These are phyloP conservation scores for Acacia concinna DNA, from an alignment of 331 rosid genomes.

Conservation along the genomic window DNA sequence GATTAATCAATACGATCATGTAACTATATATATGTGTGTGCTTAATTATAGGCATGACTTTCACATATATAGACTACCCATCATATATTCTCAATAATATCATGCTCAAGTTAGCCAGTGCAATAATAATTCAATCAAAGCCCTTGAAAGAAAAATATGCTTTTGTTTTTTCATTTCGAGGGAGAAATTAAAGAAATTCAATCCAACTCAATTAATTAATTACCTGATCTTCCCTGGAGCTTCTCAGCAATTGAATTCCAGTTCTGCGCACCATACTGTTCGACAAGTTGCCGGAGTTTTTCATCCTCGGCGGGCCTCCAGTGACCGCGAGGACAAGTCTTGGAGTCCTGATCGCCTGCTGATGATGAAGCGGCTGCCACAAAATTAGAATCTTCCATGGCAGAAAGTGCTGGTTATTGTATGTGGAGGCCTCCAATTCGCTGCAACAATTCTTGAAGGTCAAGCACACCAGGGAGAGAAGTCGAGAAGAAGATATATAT, in stretches of 20 bases:
- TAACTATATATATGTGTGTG: neutral
- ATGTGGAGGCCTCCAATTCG: slow-evolving; percentile 26
- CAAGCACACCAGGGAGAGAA: slow-evolving; percentile 41
- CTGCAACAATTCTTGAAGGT: slow-evolving; percentile 45
- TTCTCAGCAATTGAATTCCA: slow-evolving; percentile 96
- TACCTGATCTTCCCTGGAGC: slow-evolving; percentile 98
- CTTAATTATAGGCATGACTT: neutral
- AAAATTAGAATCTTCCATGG: slow-evolving; percentile 57
- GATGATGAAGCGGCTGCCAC: slow-evolving; percentile 35
- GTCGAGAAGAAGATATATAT: slow-evolving; percentile 49
- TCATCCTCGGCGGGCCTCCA: slow-evolving; percentile 96
- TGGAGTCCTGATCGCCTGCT: slow-evolving; percentile 49
- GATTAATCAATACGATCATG: neutral
- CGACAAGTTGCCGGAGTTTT: slow-evolving; percentile 70
- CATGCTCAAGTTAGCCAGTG: slow-evolving; percentile 3
- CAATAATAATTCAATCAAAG: slow-evolving; percentile 10
- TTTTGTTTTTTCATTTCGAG: neutral
- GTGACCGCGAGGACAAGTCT: slow-evolving; percentile 77
- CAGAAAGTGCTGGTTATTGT: neutral
- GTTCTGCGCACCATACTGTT: slow-evolving; percentile 82
- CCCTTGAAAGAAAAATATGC: slow-evolving; percentile 12
- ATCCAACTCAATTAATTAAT: neutral
- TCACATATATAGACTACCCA: neutral
- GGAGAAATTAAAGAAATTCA: neutral
- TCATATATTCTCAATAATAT: neutral